Conservation (phyloP, 768 basidiomycete genomes). For the Hypholoma sublateritium region DNA sequence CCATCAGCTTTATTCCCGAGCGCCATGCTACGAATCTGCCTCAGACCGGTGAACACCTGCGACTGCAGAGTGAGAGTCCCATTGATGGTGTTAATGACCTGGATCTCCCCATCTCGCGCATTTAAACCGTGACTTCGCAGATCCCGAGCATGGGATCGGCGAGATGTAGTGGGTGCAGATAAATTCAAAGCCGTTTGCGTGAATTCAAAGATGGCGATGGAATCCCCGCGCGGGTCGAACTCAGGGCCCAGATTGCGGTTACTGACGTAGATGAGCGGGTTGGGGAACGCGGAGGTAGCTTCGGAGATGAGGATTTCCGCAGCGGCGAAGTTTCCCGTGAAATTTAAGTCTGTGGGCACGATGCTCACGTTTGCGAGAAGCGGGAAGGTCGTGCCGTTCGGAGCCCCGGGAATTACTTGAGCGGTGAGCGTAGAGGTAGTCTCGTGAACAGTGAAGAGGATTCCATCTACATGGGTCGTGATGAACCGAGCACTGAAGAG, state of each 20-base stretch:
- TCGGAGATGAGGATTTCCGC: constrained; percentile 61
- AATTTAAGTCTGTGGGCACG: constrained; percentile 31
- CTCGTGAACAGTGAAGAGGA: constrained; percentile 52
- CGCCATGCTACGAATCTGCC: constrained; percentile 64
- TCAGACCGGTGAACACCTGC: constrained; percentile 61
- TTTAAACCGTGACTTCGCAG: not conserved
- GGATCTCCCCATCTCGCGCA: not conserved
- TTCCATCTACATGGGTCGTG: constrained; percentile 32
- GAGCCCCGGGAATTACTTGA: constrained; percentile 52
- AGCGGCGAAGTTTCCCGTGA: constrained; percentile 39
- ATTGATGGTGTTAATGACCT: not conserved
- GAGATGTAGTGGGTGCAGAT: constrained; percentile 2
- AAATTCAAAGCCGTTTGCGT: constrained; percentile 20
- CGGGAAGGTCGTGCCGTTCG: constrained; percentile 45
- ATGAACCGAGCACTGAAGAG: not conserved
- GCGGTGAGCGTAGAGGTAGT: constrained; percentile 53
- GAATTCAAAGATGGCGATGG: constrained; percentile 58
- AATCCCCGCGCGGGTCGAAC: constrained; percentile 51
- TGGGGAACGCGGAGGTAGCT: constrained; percentile 40
- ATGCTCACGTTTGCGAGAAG: constrained; percentile 51
- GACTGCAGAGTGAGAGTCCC: constrained; percentile 30
- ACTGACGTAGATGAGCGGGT: constrained; percentile 58
- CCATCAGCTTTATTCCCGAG: constrained; percentile 42
- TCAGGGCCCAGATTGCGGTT: constrained; percentile 52
- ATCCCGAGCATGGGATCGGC: constrained; percentile 2